Percentiles rank a stretch among this genome's conserved stretches.
These are phyloP conservation scores for Coemansia sp. DNA, from an alignment of 192 early-diverging fungal genomes.

Conservation along the genomic window DNA sequence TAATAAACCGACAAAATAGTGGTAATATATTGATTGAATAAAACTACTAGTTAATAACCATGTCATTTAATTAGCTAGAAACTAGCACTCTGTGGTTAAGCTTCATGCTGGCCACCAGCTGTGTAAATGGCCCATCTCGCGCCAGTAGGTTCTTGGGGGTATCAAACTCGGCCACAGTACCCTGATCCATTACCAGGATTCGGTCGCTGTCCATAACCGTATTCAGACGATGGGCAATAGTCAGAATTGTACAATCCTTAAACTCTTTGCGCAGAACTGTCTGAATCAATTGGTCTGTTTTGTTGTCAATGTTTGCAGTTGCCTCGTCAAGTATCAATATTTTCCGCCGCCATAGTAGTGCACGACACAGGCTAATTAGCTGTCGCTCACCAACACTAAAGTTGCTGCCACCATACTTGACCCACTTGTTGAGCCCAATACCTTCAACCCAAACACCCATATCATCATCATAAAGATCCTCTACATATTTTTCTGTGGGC, in stretches of 20 bases:
- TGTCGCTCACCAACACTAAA: conserved; percentile 75
- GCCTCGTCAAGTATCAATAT: conserved; percentile 80
- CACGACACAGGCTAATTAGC: conserved; percentile 57
- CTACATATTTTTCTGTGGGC: conserved; percentile 9
- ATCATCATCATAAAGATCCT: conserved; percentile 1
- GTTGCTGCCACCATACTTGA: conserved; percentile 58
- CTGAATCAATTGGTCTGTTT: conserved; percentile 65
- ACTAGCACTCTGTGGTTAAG: background rate
- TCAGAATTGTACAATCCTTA: conserved; percentile 48
- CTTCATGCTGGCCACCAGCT: conserved; percentile 15
- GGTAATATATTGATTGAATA: no score
- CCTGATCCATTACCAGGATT: conserved; percentile 58
- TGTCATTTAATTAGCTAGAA: background rate
- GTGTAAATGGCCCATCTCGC: conserved; percentile 10
- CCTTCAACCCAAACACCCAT: conserved; percentile 12
- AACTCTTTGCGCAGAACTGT: conserved; percentile 55
- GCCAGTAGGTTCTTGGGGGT: conserved; percentile 17
- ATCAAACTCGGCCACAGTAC: conserved; percentile 31
- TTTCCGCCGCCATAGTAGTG: conserved; percentile 62
- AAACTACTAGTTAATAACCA: no score
- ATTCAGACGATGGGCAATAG: conserved; percentile 71
- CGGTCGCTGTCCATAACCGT: conserved; percentile 63
- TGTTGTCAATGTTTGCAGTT: conserved; percentile 58
- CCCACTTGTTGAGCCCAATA: conserved; percentile 22
- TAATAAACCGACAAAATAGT: no score